Percentiles rank a stretch among this genome's conserved stretches.
These are phyloP conservation scores for Clonostachys rosea DNA, from an alignment of 2,329 filamentous ascomycete species.

Conservation along the genomic window DNA sequence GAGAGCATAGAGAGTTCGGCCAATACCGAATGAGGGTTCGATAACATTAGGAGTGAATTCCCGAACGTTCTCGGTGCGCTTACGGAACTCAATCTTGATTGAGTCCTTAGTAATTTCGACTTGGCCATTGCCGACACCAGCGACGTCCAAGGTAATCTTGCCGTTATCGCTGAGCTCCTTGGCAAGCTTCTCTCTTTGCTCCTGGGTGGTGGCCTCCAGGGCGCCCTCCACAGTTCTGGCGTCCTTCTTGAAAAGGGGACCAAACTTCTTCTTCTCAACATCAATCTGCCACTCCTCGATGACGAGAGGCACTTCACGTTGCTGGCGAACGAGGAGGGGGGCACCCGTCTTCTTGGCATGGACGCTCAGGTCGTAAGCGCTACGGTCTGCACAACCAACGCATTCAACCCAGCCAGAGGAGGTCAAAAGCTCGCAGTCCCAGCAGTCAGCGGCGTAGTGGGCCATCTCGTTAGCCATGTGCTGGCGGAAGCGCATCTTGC, in stretches of 20 bases:
- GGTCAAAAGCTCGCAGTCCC: constrained; percentile 91
- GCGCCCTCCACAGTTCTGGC: constrained; percentile 80
- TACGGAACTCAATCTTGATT: constrained; percentile 79
- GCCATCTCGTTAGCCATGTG: constrained; percentile 80
- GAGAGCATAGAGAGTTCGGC: constrained; percentile 86
- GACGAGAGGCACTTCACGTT: constrained; percentile 69
- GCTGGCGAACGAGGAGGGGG: constrained; percentile 79
- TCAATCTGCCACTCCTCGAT: constrained; percentile 87
- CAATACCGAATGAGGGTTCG: constrained; percentile 96
- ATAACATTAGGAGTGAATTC: constrained; percentile 96
- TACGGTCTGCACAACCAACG: constrained; percentile 93
- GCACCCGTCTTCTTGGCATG: constrained; percentile 91
- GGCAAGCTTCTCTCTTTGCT: constrained; percentile 74
- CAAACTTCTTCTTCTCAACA: constrained; percentile 92
- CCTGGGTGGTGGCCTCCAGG: constrained; percentile 71
- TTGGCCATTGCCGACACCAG: constrained; percentile 61
- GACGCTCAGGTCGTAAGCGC: constrained; percentile 88
- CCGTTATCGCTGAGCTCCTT: constrained; percentile 69
- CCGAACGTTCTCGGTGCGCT: constrained; percentile 74
- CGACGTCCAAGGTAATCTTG: constrained; percentile 73
- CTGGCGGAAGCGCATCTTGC: constrained; percentile 92
- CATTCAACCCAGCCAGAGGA: constrained; percentile 98
- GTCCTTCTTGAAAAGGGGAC: constrained; percentile 92
- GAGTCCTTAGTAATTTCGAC: constrained; percentile 77
- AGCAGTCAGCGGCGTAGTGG: constrained; percentile 95